Conservation (phyloP, 257 asterid genomes). For the Linderniella brevidens region DNA sequence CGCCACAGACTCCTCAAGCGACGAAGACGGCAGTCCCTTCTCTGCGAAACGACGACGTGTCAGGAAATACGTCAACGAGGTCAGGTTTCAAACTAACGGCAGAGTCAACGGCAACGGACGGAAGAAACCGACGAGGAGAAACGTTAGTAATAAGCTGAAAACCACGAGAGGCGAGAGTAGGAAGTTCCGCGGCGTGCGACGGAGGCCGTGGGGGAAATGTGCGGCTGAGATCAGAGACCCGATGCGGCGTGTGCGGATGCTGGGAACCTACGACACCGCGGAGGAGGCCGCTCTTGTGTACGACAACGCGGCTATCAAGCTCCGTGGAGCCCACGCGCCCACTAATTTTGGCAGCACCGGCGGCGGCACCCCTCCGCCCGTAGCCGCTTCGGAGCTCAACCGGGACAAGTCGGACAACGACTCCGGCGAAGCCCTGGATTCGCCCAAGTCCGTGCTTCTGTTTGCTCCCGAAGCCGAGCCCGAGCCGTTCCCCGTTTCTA, state of each 20-base stretch:
- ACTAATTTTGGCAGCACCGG: conserved; percentile 31
- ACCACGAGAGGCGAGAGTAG: conserved; percentile 1
- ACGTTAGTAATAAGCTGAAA: too few species aligned
- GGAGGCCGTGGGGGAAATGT: conserved; percentile 98
- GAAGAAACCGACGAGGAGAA: conserved; percentile 77
- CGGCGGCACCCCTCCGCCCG: conserved; percentile 14
- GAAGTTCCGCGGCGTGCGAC: conserved; percentile 87
- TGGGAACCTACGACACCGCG: conserved; percentile 94
- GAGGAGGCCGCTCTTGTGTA: conserved; percentile 98
- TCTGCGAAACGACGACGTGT: conserved; percentile 29
- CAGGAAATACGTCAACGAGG: conserved; percentile 52
- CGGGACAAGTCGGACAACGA: conserved; percentile 36
- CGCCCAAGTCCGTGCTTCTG: conserved; percentile 71
- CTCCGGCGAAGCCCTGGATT: conserved; percentile 50
- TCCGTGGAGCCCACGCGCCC: conserved; percentile 93
- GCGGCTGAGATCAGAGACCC: conserved; percentile 99
- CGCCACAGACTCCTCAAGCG: conserved; percentile 7
- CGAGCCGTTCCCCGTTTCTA: conserved; percentile 8
- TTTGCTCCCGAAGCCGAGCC: conserved; percentile 34
- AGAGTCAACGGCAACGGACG: conserved; percentile 11
- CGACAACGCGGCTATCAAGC: conserved; percentile 90
- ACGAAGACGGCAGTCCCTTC: neutral
- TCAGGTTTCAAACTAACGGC: conserved; percentile 26
- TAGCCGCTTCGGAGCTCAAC: conserved; percentile 4
- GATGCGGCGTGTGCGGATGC: conserved; percentile 54